Conservation (phyloP, 2,329 filamentous ascomycete genomes). For the Bisporella sp. region DNA sequence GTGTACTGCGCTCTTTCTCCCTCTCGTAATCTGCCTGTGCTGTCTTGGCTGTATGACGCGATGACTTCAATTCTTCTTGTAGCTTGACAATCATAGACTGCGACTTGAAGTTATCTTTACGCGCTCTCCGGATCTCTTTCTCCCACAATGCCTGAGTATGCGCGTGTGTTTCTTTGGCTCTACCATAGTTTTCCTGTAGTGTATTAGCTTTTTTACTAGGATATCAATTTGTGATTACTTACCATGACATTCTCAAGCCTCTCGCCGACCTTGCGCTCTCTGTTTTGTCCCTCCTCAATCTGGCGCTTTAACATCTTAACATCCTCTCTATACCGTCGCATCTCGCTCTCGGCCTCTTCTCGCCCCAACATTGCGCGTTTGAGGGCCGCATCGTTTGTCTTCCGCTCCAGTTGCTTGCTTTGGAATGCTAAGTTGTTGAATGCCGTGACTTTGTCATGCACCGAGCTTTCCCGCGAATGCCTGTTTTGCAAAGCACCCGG, state of each 20-base stretch:
- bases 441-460: conserved; percentile 63
- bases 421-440: conserved; percentile 60
- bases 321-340: conserved; percentile 57
- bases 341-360: conserved; percentile 66
- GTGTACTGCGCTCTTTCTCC: conserved; percentile 54
- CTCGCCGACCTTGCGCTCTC: conserved; percentile 60
- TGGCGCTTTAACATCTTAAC: conserved; percentile 46
- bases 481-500: conserved; percentile 9
- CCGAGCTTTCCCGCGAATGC: conserved; percentile 48
- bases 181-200: conserved; percentile 59
- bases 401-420: conserved; percentile 52
- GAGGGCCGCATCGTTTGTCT: conserved; percentile 57
- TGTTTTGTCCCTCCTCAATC: conserved; percentile 56
- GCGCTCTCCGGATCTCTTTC: conserved; percentile 62
- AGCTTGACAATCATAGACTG: conserved; percentile 62
- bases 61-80: conserved; percentile 66
- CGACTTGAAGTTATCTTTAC: conserved; percentile 71
- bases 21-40: conserved; percentile 53
- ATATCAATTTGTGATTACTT: conserved; percentile 27
- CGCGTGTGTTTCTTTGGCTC: conserved; percentile 61
- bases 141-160: conserved; percentile 64
- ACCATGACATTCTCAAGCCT: conserved; percentile 65
- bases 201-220: conserved; percentile 7
- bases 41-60: conserved; percentile 43
- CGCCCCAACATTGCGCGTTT: conserved; percentile 61